Evolutionary conservation across 2,329 filamentous ascomycete species (phyloP), one percentile per base, ranked within the genome.

Genomic region (Karstenula rhodostoma): DNA sequence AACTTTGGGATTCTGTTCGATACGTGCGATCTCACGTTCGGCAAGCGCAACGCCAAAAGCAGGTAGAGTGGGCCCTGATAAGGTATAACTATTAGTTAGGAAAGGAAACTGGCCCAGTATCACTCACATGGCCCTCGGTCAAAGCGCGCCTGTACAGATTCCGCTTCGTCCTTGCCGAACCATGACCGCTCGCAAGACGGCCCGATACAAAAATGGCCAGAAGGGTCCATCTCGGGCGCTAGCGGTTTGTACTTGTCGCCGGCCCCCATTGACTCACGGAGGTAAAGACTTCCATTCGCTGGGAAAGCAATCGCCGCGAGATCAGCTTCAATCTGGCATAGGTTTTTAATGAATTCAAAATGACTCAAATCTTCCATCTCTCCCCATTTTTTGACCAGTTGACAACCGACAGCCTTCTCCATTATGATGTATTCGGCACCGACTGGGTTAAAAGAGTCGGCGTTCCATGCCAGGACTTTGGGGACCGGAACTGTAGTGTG

Each of bases 381-480:
- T 7, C 57, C 66, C 75, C 75, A 79, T n/a, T 63, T 64, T 1
- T 66, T 66, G 51, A 67, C 67, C 10, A 79, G 59, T 46, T 72
- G 68, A 29, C 42, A 57, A 1, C 74, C 74, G 9, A 40, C 6
- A n/a, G 67, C 68, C 44, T 73, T 75, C 53, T 77, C 73, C 72
- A 77, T 76, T 8, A 78, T 58, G 25, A 78, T 77, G 49, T 76
- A 78, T 62, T 79, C 76, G 1, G 65, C 63, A 5, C 75, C 72
- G 12, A 78, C 64, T 17, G 71, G 67, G 27, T 76, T 77, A 9
- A 64, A 65, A 10, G 62, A 1, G 27, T 73, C 65, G 9, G 63
- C 62, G 54, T 59, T 67, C 71, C 70, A 77, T 2, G 67, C 66
- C 43, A 73, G 48, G 22, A 77, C 70, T 56, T 67, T 67, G 2